These are phyloP conservation scores for Aspergillus coremiiformis DNA, from an alignment of 495 filamentous ascomycete species.

Conservation along the genomic window DNA sequence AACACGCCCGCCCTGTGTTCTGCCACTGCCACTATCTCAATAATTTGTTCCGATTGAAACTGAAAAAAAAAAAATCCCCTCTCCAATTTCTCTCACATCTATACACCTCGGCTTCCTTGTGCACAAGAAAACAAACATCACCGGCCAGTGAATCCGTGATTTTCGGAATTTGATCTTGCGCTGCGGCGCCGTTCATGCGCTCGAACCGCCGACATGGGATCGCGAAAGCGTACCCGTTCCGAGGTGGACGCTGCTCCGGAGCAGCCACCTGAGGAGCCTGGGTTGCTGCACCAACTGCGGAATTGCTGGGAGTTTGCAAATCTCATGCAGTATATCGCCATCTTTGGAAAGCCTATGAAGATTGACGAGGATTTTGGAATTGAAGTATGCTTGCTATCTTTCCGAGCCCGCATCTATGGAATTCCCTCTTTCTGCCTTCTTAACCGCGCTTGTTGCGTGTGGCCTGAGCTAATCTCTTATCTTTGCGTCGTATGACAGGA, in stretches of 20 bases:
- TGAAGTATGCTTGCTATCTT: slow-evolving; percentile 54
- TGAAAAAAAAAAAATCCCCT: too few species aligned
- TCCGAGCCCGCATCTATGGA: background rate
- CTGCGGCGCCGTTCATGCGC: slow-evolving; percentile 24
- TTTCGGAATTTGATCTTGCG: slow-evolving; percentile 10
- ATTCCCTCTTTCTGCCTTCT: background rate
- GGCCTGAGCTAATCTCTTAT: slow-evolving; percentile 10
- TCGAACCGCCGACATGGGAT: slow-evolving; percentile 38
- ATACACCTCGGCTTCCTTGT: background rate
- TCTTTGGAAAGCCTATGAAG: slow-evolving; percentile 83
- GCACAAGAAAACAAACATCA: slow-evolving; percentile 1
- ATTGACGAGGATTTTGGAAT: slow-evolving; percentile 80
- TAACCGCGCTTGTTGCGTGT: background rate
- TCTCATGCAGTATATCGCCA: slow-evolving; percentile 83
- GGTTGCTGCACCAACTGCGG: slow-evolving; percentile 60
- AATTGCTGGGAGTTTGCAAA: slow-evolving; percentile 95
- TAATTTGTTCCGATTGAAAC: background rate
- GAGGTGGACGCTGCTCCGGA: slow-evolving; percentile 51
- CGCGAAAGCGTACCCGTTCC: slow-evolving; percentile 65
- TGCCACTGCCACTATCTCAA: background rate
- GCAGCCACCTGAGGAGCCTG: slow-evolving; percentile 42
- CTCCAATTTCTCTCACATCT: background rate
- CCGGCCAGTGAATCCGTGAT: background rate
- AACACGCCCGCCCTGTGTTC: slow-evolving; percentile 9
- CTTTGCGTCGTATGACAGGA: slow-evolving; percentile 49